Percentiles rank a stretch among this genome's conserved stretches.
Conservation (phyloP, 805 yeast species). For the Lipomyces spencermartinsiae region DNA sequence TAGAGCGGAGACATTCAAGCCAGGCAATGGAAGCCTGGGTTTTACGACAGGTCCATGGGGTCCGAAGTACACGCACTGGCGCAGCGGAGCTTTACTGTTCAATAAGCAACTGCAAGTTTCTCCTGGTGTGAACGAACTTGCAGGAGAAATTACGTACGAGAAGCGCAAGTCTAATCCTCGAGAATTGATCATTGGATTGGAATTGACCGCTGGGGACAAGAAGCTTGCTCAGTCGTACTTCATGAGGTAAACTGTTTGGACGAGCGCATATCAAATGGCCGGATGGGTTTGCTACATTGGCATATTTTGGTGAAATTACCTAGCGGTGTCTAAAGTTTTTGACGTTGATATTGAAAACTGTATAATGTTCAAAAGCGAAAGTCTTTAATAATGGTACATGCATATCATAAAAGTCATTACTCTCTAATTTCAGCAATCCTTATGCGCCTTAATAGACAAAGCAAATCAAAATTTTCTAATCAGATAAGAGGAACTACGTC, state of each 20-base stretch:
- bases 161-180: conserved; percentile 77
- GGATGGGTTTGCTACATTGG: background rate
- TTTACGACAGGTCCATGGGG: conserved; percentile 93
- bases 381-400: background rate
- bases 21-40: conserved; percentile 32
- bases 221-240: conserved; percentile 22
- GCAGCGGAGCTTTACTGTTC: conserved; percentile 82
- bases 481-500: background rate
- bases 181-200: conserved; percentile 77
- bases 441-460: background rate
- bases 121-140: conserved; percentile 64
- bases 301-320: background rate
- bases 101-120: conserved; percentile 75
- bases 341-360: background rate
- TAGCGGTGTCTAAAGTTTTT: background rate
- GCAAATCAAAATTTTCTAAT: background rate
- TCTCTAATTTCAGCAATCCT: background rate
- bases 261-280: background rate
- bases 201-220: conserved; percentile 24
- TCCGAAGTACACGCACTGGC: conserved; percentile 83
- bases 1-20: conserved; percentile 49
- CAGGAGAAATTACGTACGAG: conserved; percentile 68
- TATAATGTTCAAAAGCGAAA: conserved; percentile 4
- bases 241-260: conserved; percentile 18
- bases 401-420: conserved; percentile 1